phyloP scores from a whole-genome alignment of 768 basidiomycete species.

The Tulasnella sp. region DNA sequence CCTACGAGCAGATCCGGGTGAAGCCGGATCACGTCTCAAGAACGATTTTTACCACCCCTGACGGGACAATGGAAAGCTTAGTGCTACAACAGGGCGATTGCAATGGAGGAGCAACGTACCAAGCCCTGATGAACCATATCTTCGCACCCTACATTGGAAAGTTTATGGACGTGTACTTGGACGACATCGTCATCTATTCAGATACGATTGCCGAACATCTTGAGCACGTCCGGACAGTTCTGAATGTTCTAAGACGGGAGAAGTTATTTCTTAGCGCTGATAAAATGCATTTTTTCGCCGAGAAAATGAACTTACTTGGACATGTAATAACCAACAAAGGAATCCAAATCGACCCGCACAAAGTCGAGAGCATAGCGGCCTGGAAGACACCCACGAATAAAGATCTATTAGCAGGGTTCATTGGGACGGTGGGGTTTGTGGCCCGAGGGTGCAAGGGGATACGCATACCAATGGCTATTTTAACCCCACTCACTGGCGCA shows the following conservation, averaged over 20 bases:
- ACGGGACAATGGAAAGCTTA: slow-evolving; percentile 30
- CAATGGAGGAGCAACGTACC: slow-evolving; percentile 32
- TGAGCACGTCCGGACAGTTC: slow-evolving; percentile 25
- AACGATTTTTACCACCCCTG: slow-evolving; percentile 29
- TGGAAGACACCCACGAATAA: slow-evolving; percentile 20
- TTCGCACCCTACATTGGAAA: slow-evolving; percentile 30
- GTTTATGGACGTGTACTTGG: slow-evolving; percentile 32
- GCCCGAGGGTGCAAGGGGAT: slow-evolving; percentile 5
- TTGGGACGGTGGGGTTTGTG: slow-evolving; percentile 17
- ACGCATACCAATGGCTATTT: slow-evolving; percentile 10
- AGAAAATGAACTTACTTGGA: slow-evolving; percentile 10
- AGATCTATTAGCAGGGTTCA: slow-evolving; percentile 11
- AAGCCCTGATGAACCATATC: too few relatives aligned
- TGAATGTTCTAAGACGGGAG: slow-evolving; percentile 26
- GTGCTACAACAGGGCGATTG: slow-evolving; percentile 32
- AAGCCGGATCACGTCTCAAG: slow-evolving; percentile 29
- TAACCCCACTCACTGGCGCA: neutral
- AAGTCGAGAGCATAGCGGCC: slow-evolving; percentile 5
- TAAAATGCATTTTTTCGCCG: slow-evolving; percentile 28
- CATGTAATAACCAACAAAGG: slow-evolving; percentile 13
- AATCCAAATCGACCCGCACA: slow-evolving; percentile 21
- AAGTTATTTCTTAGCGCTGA: slow-evolving; percentile 30
- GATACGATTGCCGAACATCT: slow-evolving; percentile 24
- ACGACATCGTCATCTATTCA: slow-evolving; percentile 31
- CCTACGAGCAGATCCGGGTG: too few relatives aligned